Percentiles rank a stretch among this genome's conserved stretches.
Conservation (phyloP, 208 protist species). For the Trypanosoma cruzi region DNA sequence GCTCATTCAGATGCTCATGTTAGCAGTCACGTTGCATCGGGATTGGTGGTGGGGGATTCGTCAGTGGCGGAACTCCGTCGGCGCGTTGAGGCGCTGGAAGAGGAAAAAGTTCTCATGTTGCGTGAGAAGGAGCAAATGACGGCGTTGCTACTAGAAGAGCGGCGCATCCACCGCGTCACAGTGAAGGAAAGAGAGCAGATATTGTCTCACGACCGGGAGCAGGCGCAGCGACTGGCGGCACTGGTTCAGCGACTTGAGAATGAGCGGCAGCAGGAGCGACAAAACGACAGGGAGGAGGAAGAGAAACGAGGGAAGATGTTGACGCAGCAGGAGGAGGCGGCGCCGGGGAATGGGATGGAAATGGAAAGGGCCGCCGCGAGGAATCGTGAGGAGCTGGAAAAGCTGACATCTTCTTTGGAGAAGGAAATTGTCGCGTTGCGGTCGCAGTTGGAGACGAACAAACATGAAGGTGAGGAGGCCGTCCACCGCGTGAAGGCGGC, state of each 20-base stretch:
- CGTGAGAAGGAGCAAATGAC: constrained; percentile 16
- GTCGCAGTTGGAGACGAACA: constrained; percentile 5
- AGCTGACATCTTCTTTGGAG: background rate
- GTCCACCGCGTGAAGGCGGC: background rate
- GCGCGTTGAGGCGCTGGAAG: constrained; percentile 6
- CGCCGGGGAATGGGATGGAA: background rate
- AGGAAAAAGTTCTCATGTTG: background rate
- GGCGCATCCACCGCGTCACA: constrained; percentile 1
- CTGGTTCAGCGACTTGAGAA: constrained; percentile 14
- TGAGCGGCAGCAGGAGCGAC: background rate
- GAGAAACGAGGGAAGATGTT: background rate
- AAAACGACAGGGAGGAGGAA: background rate
- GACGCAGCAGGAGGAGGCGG: background rate
- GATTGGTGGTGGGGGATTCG: background rate
- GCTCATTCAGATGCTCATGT: background rate
- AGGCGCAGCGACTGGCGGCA: constrained; percentile 3
- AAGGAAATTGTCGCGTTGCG: background rate
- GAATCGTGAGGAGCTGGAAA: background rate
- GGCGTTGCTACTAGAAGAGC: constrained; percentile 3
- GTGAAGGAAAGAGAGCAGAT: constrained; percentile 19
- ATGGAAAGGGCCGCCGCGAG: background rate
- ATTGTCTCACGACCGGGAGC: constrained; percentile 3
- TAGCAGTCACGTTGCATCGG: background rate
- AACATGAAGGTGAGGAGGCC: constrained; percentile 9
- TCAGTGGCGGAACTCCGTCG: constrained; percentile 6